Conservation (phyloP, 371 early-diverging fungal genomes). For the Actinomortierella ambigua region DNA sequence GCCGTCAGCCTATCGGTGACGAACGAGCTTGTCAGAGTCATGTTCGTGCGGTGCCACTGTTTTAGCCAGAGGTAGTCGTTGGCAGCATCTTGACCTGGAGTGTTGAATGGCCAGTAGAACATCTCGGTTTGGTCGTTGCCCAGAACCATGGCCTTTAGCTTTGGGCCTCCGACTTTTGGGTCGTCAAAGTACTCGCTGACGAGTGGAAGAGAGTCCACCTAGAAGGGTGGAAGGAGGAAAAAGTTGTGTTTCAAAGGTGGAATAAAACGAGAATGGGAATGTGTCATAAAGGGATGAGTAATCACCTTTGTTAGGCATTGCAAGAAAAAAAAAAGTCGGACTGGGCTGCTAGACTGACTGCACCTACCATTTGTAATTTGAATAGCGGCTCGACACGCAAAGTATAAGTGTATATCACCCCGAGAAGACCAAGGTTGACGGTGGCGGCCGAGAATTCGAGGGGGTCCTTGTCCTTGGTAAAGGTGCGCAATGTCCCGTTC, state of each 20-base stretch:
- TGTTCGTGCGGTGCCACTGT: constrained; percentile 29
- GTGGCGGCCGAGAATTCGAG: constrained; percentile 41
- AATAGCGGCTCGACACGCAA: constrained; percentile 41
- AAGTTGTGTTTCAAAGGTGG: too few species aligned
- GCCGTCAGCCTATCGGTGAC: not conserved
- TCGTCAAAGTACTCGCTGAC: constrained; percentile 9
- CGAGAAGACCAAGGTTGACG: constrained; percentile 44
- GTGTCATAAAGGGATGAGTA: too few species aligned
- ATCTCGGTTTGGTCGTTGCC: constrained; percentile 39
- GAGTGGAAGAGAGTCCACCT: constrained; percentile 33
- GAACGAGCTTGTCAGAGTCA: not conserved
- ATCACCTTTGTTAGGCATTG: too few species aligned
- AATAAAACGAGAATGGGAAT: too few species aligned
- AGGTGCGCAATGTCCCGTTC: constrained; percentile 24
- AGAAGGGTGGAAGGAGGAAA: not conserved
- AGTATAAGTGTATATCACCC: constrained; percentile 39
- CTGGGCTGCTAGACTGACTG: too few species aligned
- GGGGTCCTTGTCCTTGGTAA: not conserved
- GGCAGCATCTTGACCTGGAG: not conserved
- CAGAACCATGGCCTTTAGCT: constrained; percentile 24
- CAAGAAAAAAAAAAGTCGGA: not conserved
- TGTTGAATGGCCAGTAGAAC: constrained; percentile 49
- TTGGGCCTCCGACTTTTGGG: constrained; percentile 12
- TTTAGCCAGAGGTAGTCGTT: constrained; percentile 46
- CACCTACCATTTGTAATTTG: constrained; percentile 20